Conservation (phyloP, 1,139 yeast genomes). For the Kodamaea sp. region DNA sequence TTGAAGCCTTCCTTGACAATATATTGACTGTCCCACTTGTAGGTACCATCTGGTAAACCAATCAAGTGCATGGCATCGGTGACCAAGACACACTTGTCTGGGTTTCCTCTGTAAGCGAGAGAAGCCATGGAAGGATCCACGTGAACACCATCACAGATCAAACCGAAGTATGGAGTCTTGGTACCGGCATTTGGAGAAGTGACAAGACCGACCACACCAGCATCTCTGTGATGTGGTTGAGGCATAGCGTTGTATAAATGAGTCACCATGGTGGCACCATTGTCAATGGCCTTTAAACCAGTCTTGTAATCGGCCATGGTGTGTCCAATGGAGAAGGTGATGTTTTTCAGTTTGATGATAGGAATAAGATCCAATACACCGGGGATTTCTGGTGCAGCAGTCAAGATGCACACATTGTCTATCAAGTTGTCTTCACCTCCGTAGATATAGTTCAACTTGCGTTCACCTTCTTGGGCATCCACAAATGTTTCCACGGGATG, state of each 20-base stretch:
- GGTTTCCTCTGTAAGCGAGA: constrained; percentile 55
- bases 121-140: constrained; percentile 60
- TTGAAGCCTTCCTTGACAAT: constrained; percentile 53
- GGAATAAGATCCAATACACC: constrained; percentile 56
- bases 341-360: constrained; percentile 31
- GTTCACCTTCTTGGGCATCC: constrained; percentile 42
- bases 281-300: constrained; percentile 49
- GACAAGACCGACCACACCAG: constrained; percentile 59
- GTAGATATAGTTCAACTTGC: constrained; percentile 44
- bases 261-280: constrained; percentile 62
- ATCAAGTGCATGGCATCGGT: constrained; percentile 64
- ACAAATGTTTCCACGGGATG: constrained; percentile 61
- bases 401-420: constrained; percentile 51
- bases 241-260: constrained; percentile 72
- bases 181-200: constrained; percentile 37
- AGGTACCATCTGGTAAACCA: constrained; percentile 53
- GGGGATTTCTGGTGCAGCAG: constrained; percentile 64
- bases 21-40: constrained; percentile 50
- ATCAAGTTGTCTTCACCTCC: constrained; percentile 43
- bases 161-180: constrained; percentile 53
- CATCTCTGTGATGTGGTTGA: constrained; percentile 63
- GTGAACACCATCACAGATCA: constrained; percentile 65
- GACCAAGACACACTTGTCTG: constrained; percentile 57
- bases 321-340: constrained; percentile 59
- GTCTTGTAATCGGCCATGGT: constrained; percentile 52